Percentiles rank a stretch among this genome's conserved stretches.
These are phyloP conservation scores for Juglanconis juglandina DNA, from an alignment of 2,329 filamentous ascomycete genomes.

Conservation along the genomic window DNA sequence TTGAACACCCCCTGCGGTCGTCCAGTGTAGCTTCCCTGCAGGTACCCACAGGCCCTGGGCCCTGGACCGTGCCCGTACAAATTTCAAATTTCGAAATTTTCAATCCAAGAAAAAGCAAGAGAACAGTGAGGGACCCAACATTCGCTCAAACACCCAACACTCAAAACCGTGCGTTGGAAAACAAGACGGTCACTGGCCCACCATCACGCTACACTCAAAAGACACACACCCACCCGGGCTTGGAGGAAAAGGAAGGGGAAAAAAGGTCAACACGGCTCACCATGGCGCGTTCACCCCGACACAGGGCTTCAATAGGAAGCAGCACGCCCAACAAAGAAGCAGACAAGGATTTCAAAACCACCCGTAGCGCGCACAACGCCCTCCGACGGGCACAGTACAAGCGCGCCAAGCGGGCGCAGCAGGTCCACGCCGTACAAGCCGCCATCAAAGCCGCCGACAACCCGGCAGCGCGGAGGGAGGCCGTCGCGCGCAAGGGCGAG, in stretches of 20 bases:
- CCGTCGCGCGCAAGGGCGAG: not conserved
- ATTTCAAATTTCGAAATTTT: conserved; percentile 13
- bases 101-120: not conserved
- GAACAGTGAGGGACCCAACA: not conserved
- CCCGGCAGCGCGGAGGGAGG: conserved; percentile 3
- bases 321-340: not conserved
- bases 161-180: not conserved
- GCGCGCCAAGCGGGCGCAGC: not conserved
- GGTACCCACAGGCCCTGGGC: not conserved
- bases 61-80: conserved; percentile 13
- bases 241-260: not conserved
- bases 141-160: not conserved
- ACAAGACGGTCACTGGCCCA: not conserved
- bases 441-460: conserved; percentile 2
- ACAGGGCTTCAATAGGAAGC: not conserved
- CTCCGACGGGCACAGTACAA: conserved; percentile 7
- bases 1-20: not conserved
- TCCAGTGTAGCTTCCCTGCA: not conserved
- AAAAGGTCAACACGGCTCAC: not conserved
- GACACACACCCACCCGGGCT: not conserved
- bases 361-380: conserved; percentile 2
- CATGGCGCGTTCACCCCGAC: not conserved
- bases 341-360: not conserved
- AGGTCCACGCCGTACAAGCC: not conserved
- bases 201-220: not conserved